Conservation (phyloP, 768 basidiomycete genomes). For the Trametes coccinea region DNA sequence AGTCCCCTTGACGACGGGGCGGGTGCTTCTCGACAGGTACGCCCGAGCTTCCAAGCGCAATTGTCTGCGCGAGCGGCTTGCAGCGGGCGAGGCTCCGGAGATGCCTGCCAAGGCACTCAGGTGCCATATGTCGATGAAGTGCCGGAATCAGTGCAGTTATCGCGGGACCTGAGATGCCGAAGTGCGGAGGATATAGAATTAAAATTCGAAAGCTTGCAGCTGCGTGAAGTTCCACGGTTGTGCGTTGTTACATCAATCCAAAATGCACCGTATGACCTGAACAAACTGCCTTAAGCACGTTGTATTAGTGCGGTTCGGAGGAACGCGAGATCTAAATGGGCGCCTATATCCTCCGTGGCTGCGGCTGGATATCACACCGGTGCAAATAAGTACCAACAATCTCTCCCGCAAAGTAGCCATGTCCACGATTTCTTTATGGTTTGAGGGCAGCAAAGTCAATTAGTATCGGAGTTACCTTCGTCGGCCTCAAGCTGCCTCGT, state of each 20-base stretch:
- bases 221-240: too few relatives aligned
- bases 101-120: not conserved
- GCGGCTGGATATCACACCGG: not conserved
- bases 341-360: not conserved
- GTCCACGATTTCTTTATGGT: not conserved
- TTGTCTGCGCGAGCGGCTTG: not conserved
- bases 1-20: constrained; percentile 16
- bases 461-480: too few relatives aligned
- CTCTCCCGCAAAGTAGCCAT: not conserved
- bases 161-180: too few relatives aligned
- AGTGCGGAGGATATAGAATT: too few relatives aligned
- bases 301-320: too few relatives aligned
- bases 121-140: not conserved
- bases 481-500: too few relatives aligned
- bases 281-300: too few relatives aligned
- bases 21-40: not conserved
- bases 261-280: too few relatives aligned
- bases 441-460: too few relatives aligned
- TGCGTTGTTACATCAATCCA: too few relatives aligned
- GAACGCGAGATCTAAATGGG: too few relatives aligned
- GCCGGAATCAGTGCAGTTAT: not conserved
- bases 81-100: not conserved
- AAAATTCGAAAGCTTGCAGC: too few relatives aligned
- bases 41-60: not conserved
- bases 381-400: constrained; percentile 8